phyloP scores from a whole-genome alignment of 164 flowering plant species.

The Buxus sempervirens region DNA sequence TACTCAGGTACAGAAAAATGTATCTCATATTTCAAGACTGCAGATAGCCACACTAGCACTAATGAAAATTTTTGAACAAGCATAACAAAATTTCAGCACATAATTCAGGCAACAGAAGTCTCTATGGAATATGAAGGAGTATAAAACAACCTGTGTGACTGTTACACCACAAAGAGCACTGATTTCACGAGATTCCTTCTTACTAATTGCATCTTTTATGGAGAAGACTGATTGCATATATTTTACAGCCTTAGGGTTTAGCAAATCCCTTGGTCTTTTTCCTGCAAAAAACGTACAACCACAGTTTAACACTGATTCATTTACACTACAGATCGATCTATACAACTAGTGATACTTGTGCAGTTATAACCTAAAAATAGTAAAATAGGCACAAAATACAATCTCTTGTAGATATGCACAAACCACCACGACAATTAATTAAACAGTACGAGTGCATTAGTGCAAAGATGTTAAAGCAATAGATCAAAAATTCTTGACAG shows the following conservation, averaged over 20 bases:
- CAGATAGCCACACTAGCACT: neutral
- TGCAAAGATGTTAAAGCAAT: too few relatives aligned
- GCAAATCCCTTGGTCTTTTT: slow-evolving; percentile 92
- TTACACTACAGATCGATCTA: neutral
- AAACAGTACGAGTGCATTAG: neutral
- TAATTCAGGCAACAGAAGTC: neutral
- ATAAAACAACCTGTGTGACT: slow-evolving; percentile 66
- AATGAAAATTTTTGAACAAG: neutral
- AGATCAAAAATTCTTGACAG: neutral
- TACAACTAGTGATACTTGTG: neutral
- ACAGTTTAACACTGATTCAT: neutral
- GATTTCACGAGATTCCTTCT: slow-evolving; percentile 93
- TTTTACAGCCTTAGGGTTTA: slow-evolving; percentile 88
- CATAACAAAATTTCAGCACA: neutral
- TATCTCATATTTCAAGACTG: neutral
- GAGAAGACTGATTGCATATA: slow-evolving; percentile 87
- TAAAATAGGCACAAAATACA: neutral
- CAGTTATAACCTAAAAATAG: neutral
- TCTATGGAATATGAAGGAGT: neutral
- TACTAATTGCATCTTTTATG: slow-evolving; percentile 82
- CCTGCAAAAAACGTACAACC: slow-evolving; percentile 41
- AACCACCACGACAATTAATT: neutral
- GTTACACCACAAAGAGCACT: slow-evolving; percentile 88
- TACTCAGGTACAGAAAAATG: neutral
- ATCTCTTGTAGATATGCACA: neutral